These are phyloP conservation scores for Euphrasia confusa DNA, from an alignment of 257 asterid species.

Conservation along the genomic window DNA sequence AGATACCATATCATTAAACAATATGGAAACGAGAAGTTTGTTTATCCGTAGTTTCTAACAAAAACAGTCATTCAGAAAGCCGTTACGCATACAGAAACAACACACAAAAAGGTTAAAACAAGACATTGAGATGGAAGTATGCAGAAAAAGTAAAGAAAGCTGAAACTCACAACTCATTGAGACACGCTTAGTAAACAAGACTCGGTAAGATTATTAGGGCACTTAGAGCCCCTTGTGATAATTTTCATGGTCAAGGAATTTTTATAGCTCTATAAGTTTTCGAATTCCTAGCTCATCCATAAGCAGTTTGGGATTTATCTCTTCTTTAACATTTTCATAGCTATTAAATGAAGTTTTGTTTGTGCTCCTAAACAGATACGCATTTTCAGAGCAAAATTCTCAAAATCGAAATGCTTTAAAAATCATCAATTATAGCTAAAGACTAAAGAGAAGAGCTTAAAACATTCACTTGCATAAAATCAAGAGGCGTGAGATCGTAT, in stretches of 20 bases:
- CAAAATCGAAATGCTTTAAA: slow-evolving; percentile 9
- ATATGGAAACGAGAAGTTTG: not conserved
- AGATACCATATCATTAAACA: not conserved
- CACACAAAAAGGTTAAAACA: not conserved
- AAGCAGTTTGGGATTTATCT: slow-evolving; percentile 9
- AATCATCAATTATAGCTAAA: not conserved
- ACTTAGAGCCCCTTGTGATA: not conserved
- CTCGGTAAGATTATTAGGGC: not conserved
- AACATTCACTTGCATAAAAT: not conserved
- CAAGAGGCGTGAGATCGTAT: slow-evolving; percentile 4
- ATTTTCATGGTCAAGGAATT: not conserved
- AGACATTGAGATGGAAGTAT: not conserved
- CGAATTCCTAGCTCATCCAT: not conserved
- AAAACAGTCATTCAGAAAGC: slow-evolving; percentile 9
- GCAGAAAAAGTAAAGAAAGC: no score
- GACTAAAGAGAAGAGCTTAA: not conserved
- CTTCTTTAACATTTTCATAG: slow-evolving; percentile 4
- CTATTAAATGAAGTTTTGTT: slow-evolving; percentile 18
- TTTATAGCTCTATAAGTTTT: slow-evolving; percentile 7
- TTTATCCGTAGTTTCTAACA: not conserved
- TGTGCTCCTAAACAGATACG: slow-evolving; percentile 5
- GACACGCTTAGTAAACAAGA: slow-evolving; percentile 11
- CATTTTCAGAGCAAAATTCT: slow-evolving; percentile 4
- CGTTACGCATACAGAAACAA: not conserved
- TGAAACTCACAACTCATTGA: no score